These are phyloP conservation scores for Endoconidiophora laricicola DNA, from an alignment of 2,329 filamentous ascomycete species.

Conservation along the genomic window DNA sequence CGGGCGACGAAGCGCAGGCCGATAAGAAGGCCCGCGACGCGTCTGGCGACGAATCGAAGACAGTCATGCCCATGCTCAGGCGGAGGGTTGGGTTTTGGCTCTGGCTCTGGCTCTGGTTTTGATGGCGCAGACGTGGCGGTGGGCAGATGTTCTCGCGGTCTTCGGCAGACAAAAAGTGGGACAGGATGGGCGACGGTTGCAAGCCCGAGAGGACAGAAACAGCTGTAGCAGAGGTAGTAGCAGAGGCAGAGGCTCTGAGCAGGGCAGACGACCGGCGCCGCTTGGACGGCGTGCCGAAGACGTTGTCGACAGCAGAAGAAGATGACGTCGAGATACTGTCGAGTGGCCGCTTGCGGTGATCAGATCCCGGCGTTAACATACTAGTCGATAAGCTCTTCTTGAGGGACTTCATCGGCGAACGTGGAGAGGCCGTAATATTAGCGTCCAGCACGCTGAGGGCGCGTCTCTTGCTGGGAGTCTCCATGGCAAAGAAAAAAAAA, in stretches of 20 bases:
- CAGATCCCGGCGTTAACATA: not conserved
- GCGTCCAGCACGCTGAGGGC: constrained; percentile 12
- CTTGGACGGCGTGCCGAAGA: constrained; percentile 5
- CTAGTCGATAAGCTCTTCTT: not conserved
- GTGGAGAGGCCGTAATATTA: constrained; percentile 12
- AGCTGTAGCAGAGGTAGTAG: no score
- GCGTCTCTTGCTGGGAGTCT: constrained; percentile 13
- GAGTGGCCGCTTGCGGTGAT: constrained; percentile 4
- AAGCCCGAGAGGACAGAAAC: not conserved
- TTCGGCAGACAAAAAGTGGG: not conserved
- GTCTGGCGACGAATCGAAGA: constrained; percentile 9
- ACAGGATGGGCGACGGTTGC: constrained; percentile 8
- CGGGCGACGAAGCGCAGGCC: constrained; percentile 8
- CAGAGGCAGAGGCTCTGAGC: not conserved
- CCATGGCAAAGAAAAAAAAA: constrained; percentile 3
- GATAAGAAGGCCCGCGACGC: constrained; percentile 10
- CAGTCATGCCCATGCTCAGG: constrained; percentile 2
- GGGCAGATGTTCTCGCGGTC: not conserved
- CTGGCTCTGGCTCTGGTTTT: not conserved
- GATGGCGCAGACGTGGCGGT: not conserved
- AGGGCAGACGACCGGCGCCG: not conserved
- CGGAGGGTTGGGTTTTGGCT: not conserved
- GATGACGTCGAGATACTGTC: constrained; percentile 3
- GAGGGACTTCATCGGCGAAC: constrained; percentile 9
- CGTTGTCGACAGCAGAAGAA: not conserved